A percentile compares a stretch with the other conserved stretches of the same genome.
Conservation (phyloP, 2,329 filamentous ascomycete genomes). For the Dactylonectria estremocensis region DNA sequence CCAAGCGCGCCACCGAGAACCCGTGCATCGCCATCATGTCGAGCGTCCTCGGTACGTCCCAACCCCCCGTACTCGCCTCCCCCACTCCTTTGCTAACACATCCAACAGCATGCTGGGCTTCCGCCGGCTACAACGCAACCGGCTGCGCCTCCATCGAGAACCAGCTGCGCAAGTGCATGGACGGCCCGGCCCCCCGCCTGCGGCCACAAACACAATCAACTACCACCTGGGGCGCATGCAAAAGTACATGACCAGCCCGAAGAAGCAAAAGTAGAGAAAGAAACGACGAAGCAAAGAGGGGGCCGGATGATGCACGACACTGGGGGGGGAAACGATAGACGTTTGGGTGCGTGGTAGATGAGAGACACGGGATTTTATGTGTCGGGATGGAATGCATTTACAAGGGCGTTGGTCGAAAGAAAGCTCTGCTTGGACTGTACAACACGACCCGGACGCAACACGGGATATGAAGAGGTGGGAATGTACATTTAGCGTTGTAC, state of each 20-base stretch:
- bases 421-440: slow-evolving; percentile 44
- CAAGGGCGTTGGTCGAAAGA: slow-evolving; percentile 40
- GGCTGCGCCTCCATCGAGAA: slow-evolving; percentile 74
- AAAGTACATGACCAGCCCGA: slow-evolving; percentile 73
- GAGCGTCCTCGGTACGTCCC: slow-evolving; percentile 66
- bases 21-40: slow-evolving; percentile 72
- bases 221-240: slow-evolving; percentile 88
- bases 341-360: background rate
- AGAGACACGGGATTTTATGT: background rate
- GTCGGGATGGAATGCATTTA: slow-evolving; percentile 32
- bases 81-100: background rate
- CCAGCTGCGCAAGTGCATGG: slow-evolving; percentile 81
- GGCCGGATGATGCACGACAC: background rate
- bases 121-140: slow-evolving; percentile 76
- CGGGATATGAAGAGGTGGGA: slow-evolving; percentile 28
- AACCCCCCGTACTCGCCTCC: no score
- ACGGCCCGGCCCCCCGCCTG: slow-evolving; percentile 73
- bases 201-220: slow-evolving; percentile 85
- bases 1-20: slow-evolving; percentile 65
- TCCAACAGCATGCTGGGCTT: slow-evolving; percentile 84
- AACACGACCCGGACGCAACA: slow-evolving; percentile 35
- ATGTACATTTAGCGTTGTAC: slow-evolving; percentile 48
- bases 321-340: background rate
- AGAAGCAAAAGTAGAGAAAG: slow-evolving; percentile 52
- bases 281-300: background rate